Conservation (phyloP, 78 protist genomes). For the Dictyostelium firmibasis region DNA sequence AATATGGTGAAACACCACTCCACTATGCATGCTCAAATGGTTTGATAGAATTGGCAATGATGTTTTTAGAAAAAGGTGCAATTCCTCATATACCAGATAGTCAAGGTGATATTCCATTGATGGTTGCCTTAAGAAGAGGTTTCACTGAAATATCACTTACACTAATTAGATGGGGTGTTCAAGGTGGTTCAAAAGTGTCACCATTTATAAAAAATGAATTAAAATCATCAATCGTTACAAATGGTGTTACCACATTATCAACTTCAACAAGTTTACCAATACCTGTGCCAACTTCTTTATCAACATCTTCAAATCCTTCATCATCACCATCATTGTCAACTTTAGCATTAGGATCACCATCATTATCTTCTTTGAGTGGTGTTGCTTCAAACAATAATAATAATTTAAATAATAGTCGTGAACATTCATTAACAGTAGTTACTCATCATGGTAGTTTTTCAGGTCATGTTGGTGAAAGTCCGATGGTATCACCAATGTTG, state of each 20-base stretch:
- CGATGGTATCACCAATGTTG: slow-evolving; percentile 65
- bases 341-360: background rate
- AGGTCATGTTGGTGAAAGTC: slow-evolving; percentile 49
- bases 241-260: background rate
- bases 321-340: background rate
- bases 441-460: slow-evolving; percentile 17
- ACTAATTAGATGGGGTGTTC: slow-evolving; percentile 68
- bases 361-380: background rate
- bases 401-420: background rate
- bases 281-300: background rate
- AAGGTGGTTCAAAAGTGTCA: slow-evolving; percentile 31
- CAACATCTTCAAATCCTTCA: background rate
- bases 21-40: slow-evolving; percentile 67
- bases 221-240: background rate
- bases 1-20: slow-evolving; percentile 72
- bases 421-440: background rate
- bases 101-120: slow-evolving; percentile 75
- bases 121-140: slow-evolving; percentile 57
- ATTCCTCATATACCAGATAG: slow-evolving; percentile 45
- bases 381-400: background rate
- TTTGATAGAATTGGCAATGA: slow-evolving; percentile 43
- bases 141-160: slow-evolving; percentile 65
- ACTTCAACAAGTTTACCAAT: background rate
- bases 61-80: slow-evolving; percentile 56
- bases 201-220: background rate